These are phyloP conservation scores for Micractinium conductrix DNA, from an alignment of 139 green algal species.

Conservation along the genomic window DNA sequence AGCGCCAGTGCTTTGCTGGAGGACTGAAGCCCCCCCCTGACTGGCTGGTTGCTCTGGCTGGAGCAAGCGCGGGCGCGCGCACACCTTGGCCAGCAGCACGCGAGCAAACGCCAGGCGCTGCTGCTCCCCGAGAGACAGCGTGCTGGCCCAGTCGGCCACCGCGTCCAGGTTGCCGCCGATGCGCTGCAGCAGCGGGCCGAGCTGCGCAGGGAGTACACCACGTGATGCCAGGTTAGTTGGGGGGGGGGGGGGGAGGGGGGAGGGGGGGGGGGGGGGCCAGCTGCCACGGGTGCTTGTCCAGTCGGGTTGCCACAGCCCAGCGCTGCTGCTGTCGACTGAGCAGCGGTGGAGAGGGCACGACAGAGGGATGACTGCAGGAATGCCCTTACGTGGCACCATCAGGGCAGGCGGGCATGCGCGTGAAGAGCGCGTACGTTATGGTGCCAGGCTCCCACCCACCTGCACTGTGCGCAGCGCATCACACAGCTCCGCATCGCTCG, in stretches of 20 bases:
- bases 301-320: no score
- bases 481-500: slow-evolving; percentile 74
- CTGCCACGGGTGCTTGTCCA: no score
- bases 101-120: slow-evolving; percentile 96
- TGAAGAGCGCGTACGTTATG: no score
- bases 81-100: slow-evolving; percentile 37
- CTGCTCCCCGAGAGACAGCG: slow-evolving; percentile 96
- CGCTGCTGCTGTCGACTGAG: no score
- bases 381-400: no score
- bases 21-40: no score
- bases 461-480: slow-evolving; percentile 67
- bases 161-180: slow-evolving; percentile 62
- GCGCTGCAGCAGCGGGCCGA: slow-evolving; percentile 34
- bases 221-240: no score
- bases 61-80: background rate
- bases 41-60: no score
- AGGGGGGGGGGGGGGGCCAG: background rate
- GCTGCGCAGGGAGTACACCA: no score
- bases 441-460: slow-evolving; percentile 1
- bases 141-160: slow-evolving; percentile 84
- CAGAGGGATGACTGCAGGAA: no score
- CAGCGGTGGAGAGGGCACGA: no score
- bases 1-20: background rate
- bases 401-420: no score
- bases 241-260: background rate